Conservation (phyloP, 1,139 yeast genomes). For the Zygosaccharomyces pseudobailii region DNA sequence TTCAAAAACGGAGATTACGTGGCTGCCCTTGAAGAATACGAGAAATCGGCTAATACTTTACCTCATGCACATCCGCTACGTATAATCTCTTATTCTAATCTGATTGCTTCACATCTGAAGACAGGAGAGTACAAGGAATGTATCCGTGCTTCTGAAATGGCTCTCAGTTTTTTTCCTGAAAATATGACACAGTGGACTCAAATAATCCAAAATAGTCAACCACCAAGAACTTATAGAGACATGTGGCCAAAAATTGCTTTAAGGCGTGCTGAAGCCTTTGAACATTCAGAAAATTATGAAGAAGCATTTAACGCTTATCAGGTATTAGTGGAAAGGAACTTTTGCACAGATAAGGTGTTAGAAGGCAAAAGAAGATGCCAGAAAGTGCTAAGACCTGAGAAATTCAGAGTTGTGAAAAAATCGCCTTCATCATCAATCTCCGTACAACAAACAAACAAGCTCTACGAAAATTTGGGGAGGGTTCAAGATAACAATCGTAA, state of each 20-base stretch:
- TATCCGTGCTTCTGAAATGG: constrained; percentile 49
- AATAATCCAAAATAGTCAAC: constrained; percentile 39
- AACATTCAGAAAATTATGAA: constrained; percentile 64
- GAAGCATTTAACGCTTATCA: constrained; percentile 62
- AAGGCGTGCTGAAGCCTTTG: constrained; percentile 79
- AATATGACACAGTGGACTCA: constrained; percentile 29
- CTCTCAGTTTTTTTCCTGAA: constrained; percentile 52
- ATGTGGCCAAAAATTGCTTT: constrained; percentile 69
- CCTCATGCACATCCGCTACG: constrained; percentile 65
- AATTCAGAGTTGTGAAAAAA: constrained; percentile 20
- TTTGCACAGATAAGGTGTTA: constrained; percentile 56
- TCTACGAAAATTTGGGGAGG: constrained; percentile 15
- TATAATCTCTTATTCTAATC: constrained; percentile 68
- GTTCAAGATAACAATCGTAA: constrained; percentile 37
- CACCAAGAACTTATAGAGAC: constrained; percentile 56
- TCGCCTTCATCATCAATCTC: constrained; percentile 15
- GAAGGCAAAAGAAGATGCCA: constrained; percentile 83
- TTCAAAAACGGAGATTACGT: constrained; percentile 81
- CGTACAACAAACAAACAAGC: constrained; percentile 2
- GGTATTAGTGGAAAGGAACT: constrained; percentile 61
- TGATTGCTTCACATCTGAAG: constrained; percentile 65
- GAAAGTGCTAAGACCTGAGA: constrained; percentile 52
- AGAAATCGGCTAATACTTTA: constrained; percentile 54
- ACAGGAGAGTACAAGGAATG: constrained; percentile 71
- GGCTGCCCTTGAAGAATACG: constrained; percentile 57